Evolutionary conservation across 345 rosid genomes (phyloP).

Genomic region (Trapa bicornis): DNA sequence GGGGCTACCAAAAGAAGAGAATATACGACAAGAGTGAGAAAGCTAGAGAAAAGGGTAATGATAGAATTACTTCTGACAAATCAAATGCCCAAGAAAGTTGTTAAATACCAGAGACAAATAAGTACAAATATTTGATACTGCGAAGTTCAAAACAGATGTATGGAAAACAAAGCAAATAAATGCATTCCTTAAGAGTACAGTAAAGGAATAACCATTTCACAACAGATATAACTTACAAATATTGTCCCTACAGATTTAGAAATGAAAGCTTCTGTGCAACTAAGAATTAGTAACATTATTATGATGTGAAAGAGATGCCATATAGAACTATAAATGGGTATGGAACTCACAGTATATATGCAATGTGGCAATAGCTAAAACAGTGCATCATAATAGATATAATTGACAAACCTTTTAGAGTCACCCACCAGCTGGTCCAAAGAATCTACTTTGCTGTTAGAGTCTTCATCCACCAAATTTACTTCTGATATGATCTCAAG

Average conservation of each 20-base stretch:
- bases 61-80: slow-evolving; percentile 1
- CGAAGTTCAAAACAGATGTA: background rate
- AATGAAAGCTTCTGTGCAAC: background rate
- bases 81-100: background rate
- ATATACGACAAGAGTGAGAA: background rate
- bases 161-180: background rate
- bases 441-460: slow-evolving; percentile 33
- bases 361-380: background rate
- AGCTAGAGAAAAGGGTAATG: background rate
- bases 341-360: background rate
- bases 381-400: background rate
- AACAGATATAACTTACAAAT: background rate
- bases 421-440: slow-evolving; percentile 27
- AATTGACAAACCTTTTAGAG: slow-evolving; percentile 43
- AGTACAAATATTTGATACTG: background rate
- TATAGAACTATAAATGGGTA: background rate
- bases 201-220: background rate
- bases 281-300: background rate
- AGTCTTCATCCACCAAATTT: slow-evolving; percentile 53
- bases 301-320: background rate
- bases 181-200: background rate
- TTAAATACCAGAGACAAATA: background rate
- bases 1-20: slow-evolving; percentile 30
- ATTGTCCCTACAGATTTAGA: background rate
- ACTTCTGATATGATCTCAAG: slow-evolving; percentile 42